These are phyloP conservation scores for Aspergillus incahuasiensis DNA, from an alignment of 495 filamentous ascomycete species.

Conservation along the genomic window DNA sequence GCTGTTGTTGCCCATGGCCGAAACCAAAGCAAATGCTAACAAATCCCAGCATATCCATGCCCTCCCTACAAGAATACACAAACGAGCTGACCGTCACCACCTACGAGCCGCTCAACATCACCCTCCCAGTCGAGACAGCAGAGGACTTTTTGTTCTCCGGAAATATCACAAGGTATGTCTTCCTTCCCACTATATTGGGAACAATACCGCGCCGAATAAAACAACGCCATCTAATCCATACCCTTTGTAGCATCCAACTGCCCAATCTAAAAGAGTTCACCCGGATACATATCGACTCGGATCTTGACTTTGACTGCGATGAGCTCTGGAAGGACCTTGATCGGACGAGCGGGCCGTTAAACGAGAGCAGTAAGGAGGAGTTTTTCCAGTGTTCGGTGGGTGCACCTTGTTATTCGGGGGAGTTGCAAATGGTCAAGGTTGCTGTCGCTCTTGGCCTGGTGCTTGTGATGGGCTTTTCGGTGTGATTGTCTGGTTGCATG, in stretches of 20 bases:
- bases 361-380: neutral
- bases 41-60: neutral
- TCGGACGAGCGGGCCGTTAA: neutral
- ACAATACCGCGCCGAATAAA: no score
- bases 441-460: neutral
- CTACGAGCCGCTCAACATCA: neutral
- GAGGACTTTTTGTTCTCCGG: neutral
- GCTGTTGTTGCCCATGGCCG: no score
- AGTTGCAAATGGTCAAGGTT: neutral
- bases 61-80: neutral
- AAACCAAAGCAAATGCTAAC: no score
- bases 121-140: neutral
- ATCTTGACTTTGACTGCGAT: neutral
- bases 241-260: neutral
- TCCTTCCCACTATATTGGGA: no score
- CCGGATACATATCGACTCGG: neutral
- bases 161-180: neutral
- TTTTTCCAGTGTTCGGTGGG: slow-evolving; percentile 1
- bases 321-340: neutral
- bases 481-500: neutral
- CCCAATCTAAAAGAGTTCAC: neutral
- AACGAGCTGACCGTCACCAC: neutral
- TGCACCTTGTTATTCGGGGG: neutral
- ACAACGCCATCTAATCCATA: no score
- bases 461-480: neutral